phyloP scores from a whole-genome alignment of 2,329 filamentous ascomycete genomes.

The Arachnomyces sp. region DNA sequence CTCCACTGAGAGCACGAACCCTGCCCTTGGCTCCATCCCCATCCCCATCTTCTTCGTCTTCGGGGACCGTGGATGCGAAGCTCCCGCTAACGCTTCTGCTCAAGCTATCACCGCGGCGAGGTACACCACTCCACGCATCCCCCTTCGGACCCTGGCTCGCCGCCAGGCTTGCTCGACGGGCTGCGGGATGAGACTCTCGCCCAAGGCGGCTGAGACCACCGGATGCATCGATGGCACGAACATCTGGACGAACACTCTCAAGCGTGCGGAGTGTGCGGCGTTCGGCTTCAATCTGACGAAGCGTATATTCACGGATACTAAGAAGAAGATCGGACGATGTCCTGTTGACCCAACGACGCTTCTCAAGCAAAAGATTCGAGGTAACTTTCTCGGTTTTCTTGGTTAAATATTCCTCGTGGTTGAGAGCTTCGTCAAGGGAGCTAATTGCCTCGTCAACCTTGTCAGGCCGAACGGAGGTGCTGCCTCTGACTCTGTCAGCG shows the following conservation, averaged over 20 bases:
- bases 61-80: conserved; percentile 56
- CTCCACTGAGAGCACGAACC: conserved; percentile 39
- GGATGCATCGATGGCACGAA: conserved; percentile 83
- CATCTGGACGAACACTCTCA: conserved; percentile 88
- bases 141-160: conserved; percentile 92
- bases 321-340: conserved; percentile 76
- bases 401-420: conserved; percentile 70
- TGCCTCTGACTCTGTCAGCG: conserved; percentile 80
- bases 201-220: conserved; percentile 86
- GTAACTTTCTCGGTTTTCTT: conserved; percentile 87
- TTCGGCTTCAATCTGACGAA: conserved; percentile 93
- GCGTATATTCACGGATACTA: conserved; percentile 83
- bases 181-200: conserved; percentile 73
- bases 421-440: conserved; percentile 77
- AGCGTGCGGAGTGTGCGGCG: conserved; percentile 82
- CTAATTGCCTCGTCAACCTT: conserved; percentile 98
- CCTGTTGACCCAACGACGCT: conserved; percentile 81
- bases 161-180: conserved; percentile 66
- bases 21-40: conserved; percentile 38
- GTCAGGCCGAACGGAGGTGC: conserved; percentile 78
- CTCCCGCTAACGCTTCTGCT: conserved; percentile 70
- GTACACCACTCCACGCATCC: conserved; percentile 96
- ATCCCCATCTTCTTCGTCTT: conserved; percentile 52
- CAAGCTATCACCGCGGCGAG: conserved; percentile 70
- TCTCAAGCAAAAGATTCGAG: conserved; percentile 77